phyloP scores from a whole-genome alignment of 1,284 basidiomycete genomes.

The Fomitopsis schrenkii region DNA sequence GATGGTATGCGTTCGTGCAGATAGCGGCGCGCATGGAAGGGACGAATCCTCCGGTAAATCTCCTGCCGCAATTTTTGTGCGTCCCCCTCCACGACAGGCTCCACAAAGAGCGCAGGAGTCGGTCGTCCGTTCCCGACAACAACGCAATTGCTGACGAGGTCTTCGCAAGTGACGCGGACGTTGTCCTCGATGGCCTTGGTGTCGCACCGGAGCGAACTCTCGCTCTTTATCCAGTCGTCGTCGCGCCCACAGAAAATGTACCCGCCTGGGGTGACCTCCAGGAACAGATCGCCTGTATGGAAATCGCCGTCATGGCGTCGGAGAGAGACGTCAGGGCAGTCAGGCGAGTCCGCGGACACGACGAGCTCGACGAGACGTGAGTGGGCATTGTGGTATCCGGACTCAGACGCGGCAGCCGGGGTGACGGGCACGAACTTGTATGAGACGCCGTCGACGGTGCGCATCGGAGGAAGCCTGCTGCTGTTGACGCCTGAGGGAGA shows the following conservation, averaged over 20 bases:
- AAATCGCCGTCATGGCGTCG: slow-evolving; percentile 59
- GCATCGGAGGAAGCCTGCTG: slow-evolving; percentile 42
- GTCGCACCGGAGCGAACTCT: slow-evolving; percentile 68
- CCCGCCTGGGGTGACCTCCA: slow-evolving; percentile 47
- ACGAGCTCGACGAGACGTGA: slow-evolving; percentile 58
- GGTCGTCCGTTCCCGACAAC: slow-evolving; percentile 64
- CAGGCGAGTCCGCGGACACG: slow-evolving; percentile 56
- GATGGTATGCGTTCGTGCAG: slow-evolving; percentile 62
- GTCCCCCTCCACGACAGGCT: slow-evolving; percentile 46
- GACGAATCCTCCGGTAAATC: slow-evolving; percentile 59
- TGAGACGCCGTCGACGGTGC: slow-evolving; percentile 49
- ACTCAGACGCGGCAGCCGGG: slow-evolving; percentile 30
- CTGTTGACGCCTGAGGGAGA: slow-evolving; percentile 27
- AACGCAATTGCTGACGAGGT: slow-evolving; percentile 55
- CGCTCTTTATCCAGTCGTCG: slow-evolving; percentile 78
- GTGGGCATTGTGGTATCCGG: slow-evolving; percentile 45
- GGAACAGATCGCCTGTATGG: slow-evolving; percentile 73
- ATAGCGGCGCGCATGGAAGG: slow-evolving; percentile 62
- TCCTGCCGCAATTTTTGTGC: slow-evolving; percentile 53
- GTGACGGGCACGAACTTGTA: slow-evolving; percentile 58
- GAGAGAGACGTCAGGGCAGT: slow-evolving; percentile 61
- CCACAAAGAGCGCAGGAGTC: slow-evolving; percentile 65
- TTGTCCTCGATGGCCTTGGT: slow-evolving; percentile 77
- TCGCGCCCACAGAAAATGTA: slow-evolving; percentile 65
- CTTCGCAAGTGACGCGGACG: slow-evolving; percentile 47